Base-by-base conservation (phyloP, 352 stramenopile species). In the Pythium folliculosum region DNA sequence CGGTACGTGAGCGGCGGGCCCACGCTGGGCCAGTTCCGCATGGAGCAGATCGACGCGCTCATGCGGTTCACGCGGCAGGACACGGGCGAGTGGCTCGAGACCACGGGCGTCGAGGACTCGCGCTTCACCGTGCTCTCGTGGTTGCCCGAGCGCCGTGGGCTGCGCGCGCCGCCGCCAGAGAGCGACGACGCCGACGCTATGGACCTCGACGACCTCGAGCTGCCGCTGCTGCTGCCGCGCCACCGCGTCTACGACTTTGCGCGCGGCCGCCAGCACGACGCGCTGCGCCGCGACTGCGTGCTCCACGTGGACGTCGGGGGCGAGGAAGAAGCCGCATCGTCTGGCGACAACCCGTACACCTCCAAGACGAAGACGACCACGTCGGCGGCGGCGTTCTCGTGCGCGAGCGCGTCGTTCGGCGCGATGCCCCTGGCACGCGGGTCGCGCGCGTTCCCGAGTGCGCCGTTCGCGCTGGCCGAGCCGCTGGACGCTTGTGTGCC, bases 1-100 rank as follows among this genome's bases (percentile, higher is more conserved):
- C 71, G 82, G 63, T 78, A 72, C 27, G 57, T 92, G 37, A 78
- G 88, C 69, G 84, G 86, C 32, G 84, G 83, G 6, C 74, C 62
- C 12, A 60, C 70, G 27, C 77, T 92, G 12, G 87, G 87, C 22
- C 63, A 85, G 22, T 92, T 94, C 59, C 73, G 78, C 30, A 66
- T 95, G 23, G 81, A 93, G 40, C 83, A 92, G 43, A 60, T 81
- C 44, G 77, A 82, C 32, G 73, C 76, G 9, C 62, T 77, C 44
- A 76, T 89, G 65, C 80, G 83, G 16, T 78, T 91, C 51, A 90
- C 77, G 58, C 75, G 82, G 27, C 77, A 89, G 43, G 75, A 85
- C 43, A 91, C 77, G 4, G 77, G 81, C 51, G 81, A 93, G 45
- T 93, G 85, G 85, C 66, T 93, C 54, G 83, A 91, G 60, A 72